Conservation (phyloP, 108 stramenopile species). For the Licmophora abbreviata region DNA sequence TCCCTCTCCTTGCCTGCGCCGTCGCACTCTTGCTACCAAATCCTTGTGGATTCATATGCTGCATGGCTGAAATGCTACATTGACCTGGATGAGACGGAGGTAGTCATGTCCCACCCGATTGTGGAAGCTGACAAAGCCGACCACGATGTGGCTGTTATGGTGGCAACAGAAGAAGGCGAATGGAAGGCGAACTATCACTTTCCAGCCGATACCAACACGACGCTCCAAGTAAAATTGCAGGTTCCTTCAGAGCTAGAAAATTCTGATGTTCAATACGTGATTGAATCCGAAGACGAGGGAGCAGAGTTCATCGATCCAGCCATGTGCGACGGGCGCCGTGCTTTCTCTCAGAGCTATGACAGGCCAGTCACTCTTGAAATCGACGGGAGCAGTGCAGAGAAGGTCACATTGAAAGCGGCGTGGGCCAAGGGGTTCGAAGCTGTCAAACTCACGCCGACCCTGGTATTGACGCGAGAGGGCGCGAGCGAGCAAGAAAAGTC, state of each 20-base stretch:
- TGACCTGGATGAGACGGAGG: constrained; percentile 29
- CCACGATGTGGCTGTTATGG: constrained; percentile 20
- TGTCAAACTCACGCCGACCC: constrained; percentile 23
- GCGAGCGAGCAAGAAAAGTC: too few species aligned
- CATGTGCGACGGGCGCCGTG: constrained; percentile 34
- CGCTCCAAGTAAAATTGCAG: constrained; percentile 14
- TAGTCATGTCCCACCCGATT: constrained; percentile 29
- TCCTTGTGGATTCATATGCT: constrained; percentile 14
- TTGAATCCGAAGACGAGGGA: constrained; percentile 22
- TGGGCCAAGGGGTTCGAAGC: constrained; percentile 37
- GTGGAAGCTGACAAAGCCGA: constrained; percentile 14
- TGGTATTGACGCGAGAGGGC: not conserved
- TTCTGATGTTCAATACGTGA: constrained; percentile 22
- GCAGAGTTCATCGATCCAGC: constrained; percentile 15
- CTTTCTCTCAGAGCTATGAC: constrained; percentile 18
- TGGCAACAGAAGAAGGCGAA: constrained; percentile 3
- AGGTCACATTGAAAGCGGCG: constrained; percentile 14
- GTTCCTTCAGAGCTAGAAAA: constrained; percentile 15
- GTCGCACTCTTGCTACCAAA: not conserved
- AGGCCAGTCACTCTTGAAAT: constrained; percentile 14
- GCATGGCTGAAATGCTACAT: constrained; percentile 42
- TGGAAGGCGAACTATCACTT: constrained; percentile 8
- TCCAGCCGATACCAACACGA: constrained; percentile 1
- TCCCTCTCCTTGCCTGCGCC: not conserved
- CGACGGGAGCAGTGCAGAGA: not conserved